Evolutionary conservation across 208 protist genomes (phyloP), one percentile per base, ranked within the genome.

Genomic region (Wallacemonas sp.): DNA sequence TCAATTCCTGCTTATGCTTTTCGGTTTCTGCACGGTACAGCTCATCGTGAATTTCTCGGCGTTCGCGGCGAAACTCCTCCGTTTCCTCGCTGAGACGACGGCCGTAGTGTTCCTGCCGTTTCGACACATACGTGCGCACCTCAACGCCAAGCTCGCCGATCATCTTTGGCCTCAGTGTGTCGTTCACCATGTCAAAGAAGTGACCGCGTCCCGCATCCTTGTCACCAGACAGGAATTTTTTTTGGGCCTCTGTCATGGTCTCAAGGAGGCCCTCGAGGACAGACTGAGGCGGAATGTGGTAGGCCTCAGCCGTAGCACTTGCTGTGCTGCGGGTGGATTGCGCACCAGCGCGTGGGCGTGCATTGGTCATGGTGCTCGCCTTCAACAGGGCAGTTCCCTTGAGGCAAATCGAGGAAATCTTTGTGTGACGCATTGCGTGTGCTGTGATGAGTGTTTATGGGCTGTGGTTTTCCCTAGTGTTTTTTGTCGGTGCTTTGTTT

Each of bases 61-160:
- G 76, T 65, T 86, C 80, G 2, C 68, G 68, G 1, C 75, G 70
- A 56, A 78, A 86, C 52, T 86, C 80, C 46, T 81, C 76, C 1
- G 76, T 81, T 46, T 86, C 80, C 36, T 81, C 72, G 39, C 61
- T 63, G 38, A 86, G 69, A 8, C 80, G 75, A 46, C 81, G 63
- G 0, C 24, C 48, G 52, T 80, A 86, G 41, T 82, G 58, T 2
- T 65, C 23, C 1, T 70, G 68, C 0, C 76, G 72, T 56, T 81
- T 77, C 9, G 38, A 27, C 39, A 76, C 65, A 26, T 71, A 84
- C 9, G 38, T 66, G 23, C 79, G 65, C 9, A 77, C 74, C 21
- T 80, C 78, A 0, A 72, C 66, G 21, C 71, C 63, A 39, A 69
- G 69, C 54, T 79, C 74, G 38, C 72, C 70, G 5, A 69, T 32